These are phyloP conservation scores for Abortiporus biennis DNA, from an alignment of 1,284 basidiomycete genomes.

Conservation along the genomic window DNA sequence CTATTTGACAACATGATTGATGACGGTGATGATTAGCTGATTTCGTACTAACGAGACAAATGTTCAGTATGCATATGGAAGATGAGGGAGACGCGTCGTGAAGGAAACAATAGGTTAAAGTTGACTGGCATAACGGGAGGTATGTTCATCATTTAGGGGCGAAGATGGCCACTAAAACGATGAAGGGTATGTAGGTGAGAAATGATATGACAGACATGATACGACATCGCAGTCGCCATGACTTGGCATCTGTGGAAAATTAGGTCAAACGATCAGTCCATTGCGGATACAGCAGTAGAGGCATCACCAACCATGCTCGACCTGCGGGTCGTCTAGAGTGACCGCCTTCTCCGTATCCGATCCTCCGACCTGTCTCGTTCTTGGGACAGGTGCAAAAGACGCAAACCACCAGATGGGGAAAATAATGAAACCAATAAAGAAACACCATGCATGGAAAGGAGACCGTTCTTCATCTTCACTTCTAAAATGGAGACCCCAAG, in stretches of 20 bases:
- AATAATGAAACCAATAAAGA: conserved; percentile 66
- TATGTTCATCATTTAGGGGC: too few relatives aligned
- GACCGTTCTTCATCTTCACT: conserved; percentile 52
- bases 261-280: conserved; percentile 8
- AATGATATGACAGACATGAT: conserved; percentile 60
- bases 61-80: too few relatives aligned
- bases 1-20: too few relatives aligned
- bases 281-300: conserved; percentile 2
- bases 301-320: conserved; percentile 57
- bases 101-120: too few relatives aligned
- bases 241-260: conserved; percentile 51
- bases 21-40: too few relatives aligned
- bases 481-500: conserved; percentile 52
- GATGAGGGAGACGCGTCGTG: too few relatives aligned
- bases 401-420: conserved; percentile 78
- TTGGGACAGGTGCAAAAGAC: conserved; percentile 51
- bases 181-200: conserved; percentile 73
- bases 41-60: too few relatives aligned
- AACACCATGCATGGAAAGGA: conserved; percentile 67
- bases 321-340: conserved; percentile 68
- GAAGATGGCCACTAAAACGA: conserved; percentile 64
- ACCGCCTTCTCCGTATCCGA: conserved; percentile 63
- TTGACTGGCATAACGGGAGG: too few relatives aligned
- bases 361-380: conserved; percentile 54
- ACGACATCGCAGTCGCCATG: conserved; percentile 69